Evolutionary conservation across 257 asterid species (phyloP).

Genomic region (Salvia splendens): DNA sequence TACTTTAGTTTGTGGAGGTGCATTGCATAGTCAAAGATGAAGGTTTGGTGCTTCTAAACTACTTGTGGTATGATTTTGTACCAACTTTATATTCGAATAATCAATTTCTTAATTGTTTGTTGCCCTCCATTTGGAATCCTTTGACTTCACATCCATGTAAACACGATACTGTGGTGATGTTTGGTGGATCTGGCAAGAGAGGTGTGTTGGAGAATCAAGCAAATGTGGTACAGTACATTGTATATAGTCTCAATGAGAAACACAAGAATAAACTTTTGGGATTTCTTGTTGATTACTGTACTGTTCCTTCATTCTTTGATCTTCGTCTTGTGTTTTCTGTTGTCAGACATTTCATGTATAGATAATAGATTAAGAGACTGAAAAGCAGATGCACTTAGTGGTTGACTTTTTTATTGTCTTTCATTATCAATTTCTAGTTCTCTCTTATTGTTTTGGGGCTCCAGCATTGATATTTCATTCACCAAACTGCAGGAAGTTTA

Average conservation of each 20-base stretch:
- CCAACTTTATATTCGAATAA: slow-evolving; percentile 1
- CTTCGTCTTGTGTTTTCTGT: neutral
- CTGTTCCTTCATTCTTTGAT: neutral
- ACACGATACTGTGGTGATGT: neutral
- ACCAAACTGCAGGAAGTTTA: slow-evolving; percentile 52
- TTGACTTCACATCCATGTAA: neutral
- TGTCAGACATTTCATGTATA: neutral
- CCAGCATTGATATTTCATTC: slow-evolving; percentile 59
- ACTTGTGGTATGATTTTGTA: slow-evolving; percentile 5
- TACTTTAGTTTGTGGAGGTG: slow-evolving; percentile 30
- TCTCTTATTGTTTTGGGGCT: slow-evolving; percentile 11
- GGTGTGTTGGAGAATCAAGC: neutral
- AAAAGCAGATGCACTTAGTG: neutral
- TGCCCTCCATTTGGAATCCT: neutral
- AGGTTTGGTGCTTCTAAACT: slow-evolving; percentile 16
- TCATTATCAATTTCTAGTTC: neutral
- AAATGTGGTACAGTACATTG: too few species aligned
- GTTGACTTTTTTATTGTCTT: neutral
- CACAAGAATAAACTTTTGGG: neutral
- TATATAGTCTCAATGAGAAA: neutral
- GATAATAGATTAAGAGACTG: too few species aligned
- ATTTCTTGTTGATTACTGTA: neutral
- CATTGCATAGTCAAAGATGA: slow-evolving; percentile 38
- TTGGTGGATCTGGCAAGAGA: slow-evolving; percentile 19
- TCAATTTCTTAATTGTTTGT: slow-evolving; percentile 17